Conservation (phyloP, 2,329 filamentous ascomycete genomes). For the Lasiodiplodia citricola region DNA sequence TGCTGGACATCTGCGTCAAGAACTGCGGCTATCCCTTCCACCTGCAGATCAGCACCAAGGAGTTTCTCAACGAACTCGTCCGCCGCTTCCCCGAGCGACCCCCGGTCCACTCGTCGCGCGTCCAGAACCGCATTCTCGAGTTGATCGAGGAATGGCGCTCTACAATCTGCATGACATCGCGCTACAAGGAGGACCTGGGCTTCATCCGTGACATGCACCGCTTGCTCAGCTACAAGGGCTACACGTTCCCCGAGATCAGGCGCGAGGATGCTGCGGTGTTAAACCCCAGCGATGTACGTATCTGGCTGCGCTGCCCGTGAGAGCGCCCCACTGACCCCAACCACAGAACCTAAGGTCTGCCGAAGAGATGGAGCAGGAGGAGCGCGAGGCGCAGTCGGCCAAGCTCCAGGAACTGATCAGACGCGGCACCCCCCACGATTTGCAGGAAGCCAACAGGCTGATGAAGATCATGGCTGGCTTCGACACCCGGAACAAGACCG, state of each 20-base stretch:
- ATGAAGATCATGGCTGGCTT: slow-evolving; percentile 99
- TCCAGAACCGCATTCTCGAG: slow-evolving; percentile 92
- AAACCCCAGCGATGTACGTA: slow-evolving; percentile 91
- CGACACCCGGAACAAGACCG: slow-evolving; percentile 92
- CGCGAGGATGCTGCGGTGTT: slow-evolving; percentile 94
- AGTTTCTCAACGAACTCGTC: slow-evolving; percentile 98
- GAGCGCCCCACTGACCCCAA: slow-evolving; percentile 31
- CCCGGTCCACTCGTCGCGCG: slow-evolving; percentile 80
- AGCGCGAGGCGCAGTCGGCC: slow-evolving; percentile 92
- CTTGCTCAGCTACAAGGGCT: slow-evolving; percentile 93
- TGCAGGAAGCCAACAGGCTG: slow-evolving; percentile 94
- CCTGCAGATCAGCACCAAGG: slow-evolving; percentile 97
- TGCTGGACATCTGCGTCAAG: slow-evolving; percentile 99
- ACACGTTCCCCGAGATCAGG: slow-evolving; percentile 90
- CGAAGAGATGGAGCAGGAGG: slow-evolving; percentile 98
- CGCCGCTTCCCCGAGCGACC: slow-evolving; percentile 94
- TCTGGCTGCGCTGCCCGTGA: neutral
- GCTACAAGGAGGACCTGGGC: slow-evolving; percentile 95
- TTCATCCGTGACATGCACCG: slow-evolving; percentile 98
- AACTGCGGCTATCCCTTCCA: slow-evolving; percentile 99
- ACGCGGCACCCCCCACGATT: slow-evolving; percentile 85
- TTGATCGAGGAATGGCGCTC: slow-evolving; percentile 97
- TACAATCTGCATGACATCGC: slow-evolving; percentile 96
- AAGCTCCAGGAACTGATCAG: slow-evolving; percentile 97
- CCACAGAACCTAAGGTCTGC: slow-evolving; percentile 89